Base-by-base conservation (phyloP, 495 filamentous ascomycete species). In the Penicillium daleae region DNA sequence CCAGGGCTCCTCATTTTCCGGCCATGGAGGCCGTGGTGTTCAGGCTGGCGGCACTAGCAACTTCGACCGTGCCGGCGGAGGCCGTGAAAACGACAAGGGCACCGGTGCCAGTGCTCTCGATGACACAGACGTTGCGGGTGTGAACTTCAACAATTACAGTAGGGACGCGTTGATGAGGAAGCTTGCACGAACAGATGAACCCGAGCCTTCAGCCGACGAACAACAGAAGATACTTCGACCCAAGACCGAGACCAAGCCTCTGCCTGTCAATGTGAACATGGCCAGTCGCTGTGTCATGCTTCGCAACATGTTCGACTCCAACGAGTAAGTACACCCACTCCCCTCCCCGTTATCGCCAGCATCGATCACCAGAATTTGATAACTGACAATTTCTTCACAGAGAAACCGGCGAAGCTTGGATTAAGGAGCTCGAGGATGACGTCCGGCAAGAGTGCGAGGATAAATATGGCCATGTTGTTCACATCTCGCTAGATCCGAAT, bases 81-180 rank as follows among this genome's bases (percentile, higher is more conserved):
- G 91, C 67, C 88, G 93, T 53, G 95, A 97, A 64, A 89, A 87
- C 74, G 92, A 97, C 67, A 97, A 97, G 80, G 85, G 86, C 66
- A 86, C 90, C 62, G 90, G 92, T 59, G 96, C 96, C 46, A 97
- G 94, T 80, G 95, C 95, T 68, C 81, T 99, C 56, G 96, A 99
- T 78, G 96, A 99, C 73, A 96, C 93, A 61, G 96, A 99, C 78
- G 93, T 99, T 74, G 92, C 91, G 32, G 96, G 96, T 72, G 93
- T 98, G 74, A 98, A 97, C 77, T 97, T 97, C 89, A 97, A 92
- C 85, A 98, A 97, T 74, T 97, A 96, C 80, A 94, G 90, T 84
- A 90, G 96, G 78, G 93, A 97, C 80, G 89, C 92, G 67, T 87
- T 98, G 76, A 98, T 97, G 96, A 87, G 92, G 76, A 97, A 97